Percentiles rank a stretch among this genome's conserved stretches.
Evolutionary conservation across 306 rosid species (phyloP).

Genomic region (Cucurbita moschata): DNA sequence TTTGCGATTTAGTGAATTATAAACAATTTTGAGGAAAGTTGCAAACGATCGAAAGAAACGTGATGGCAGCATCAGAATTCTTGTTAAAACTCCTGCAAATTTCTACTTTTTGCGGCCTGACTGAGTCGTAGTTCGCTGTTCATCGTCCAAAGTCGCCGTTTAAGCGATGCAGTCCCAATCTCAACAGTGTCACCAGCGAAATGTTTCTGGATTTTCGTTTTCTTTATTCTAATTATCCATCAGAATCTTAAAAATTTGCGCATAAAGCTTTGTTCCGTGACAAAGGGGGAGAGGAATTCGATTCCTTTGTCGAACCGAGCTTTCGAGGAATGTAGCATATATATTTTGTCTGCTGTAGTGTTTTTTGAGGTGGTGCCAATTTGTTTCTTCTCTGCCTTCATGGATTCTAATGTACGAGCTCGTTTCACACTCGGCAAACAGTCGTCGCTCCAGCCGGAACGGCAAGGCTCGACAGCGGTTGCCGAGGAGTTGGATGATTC

Average conservation of each 20-base stretch:
- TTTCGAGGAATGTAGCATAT: not conserved
- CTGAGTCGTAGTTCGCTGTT: not conserved
- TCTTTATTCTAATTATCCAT: not conserved
- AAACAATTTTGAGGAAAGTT: not conserved
- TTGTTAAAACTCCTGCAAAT: not conserved
- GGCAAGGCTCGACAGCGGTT: slow-evolving; percentile 2
- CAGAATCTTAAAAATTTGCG: not conserved
- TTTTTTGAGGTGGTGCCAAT: not conserved
- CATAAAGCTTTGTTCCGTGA: not conserved
- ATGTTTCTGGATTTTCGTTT: not conserved
- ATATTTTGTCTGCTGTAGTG: not conserved
- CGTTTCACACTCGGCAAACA: slow-evolving; percentile 44
- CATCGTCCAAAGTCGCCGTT: not conserved
- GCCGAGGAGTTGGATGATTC: slow-evolving; percentile 6
- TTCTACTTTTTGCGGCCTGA: not conserved
- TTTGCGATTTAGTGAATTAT: not conserved
- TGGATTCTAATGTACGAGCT: not conserved
- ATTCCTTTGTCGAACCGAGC: not conserved
- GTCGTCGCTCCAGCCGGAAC: slow-evolving; percentile 78
- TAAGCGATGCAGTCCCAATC: not conserved
- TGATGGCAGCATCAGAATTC: not conserved
- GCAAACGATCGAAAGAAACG: not conserved
- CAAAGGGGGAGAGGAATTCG: not conserved
- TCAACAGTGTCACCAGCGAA: not conserved
- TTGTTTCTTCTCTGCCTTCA: not conserved